Percentiles rank a stretch among this genome's conserved stretches.
Conservation (phyloP, 148 eudicot genomes). For the Silene uniflora region DNA sequence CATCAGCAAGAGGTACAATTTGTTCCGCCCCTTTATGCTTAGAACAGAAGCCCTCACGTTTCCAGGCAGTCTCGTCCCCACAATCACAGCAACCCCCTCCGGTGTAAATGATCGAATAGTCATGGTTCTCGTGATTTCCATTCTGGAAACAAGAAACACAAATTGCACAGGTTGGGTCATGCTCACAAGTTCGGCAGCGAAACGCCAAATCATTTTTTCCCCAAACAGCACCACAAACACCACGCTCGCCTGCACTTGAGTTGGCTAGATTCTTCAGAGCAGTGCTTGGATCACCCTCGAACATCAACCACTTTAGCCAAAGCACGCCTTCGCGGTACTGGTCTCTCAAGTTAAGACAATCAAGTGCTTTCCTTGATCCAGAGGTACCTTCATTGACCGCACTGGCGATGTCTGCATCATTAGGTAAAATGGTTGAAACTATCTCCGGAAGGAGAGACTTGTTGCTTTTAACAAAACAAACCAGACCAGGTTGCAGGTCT, state of each 20-base stretch:
- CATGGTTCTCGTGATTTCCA: conserved; percentile 89
- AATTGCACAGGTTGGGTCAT: conserved; percentile 98
- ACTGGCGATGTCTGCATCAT: conserved; percentile 52
- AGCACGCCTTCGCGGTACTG: conserved; percentile 58
- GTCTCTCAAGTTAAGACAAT: conserved; percentile 34
- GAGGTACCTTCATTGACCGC: conserved; percentile 27
- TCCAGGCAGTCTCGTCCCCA: conserved; percentile 99
- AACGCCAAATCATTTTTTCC: conserved; percentile 90
- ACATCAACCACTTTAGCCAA: conserved; percentile 98
- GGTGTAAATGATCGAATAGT: conserved; percentile 85
- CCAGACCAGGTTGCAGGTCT: conserved; percentile 59
- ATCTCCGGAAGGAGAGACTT: conserved; percentile 34
- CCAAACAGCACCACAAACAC: conserved; percentile 98
- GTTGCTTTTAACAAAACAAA: conserved; percentile 49
- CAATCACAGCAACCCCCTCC: conserved; percentile 99
- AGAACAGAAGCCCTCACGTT: conserved; percentile 91
- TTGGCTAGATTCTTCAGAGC: conserved; percentile 48
- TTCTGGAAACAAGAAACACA: conserved; percentile 95
- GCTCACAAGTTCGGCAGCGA: conserved; percentile 94
- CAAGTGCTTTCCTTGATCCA: conserved; percentile 25
- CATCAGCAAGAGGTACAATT: conserved; percentile 76
- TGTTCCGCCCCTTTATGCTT: conserved; percentile 94
- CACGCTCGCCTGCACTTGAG: conserved; percentile 62
- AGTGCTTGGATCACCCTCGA: conserved; percentile 61
- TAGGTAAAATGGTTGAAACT: conserved; percentile 59